phyloP scores from a whole-genome alignment of 768 basidiomycete genomes.

The Rubroboletus pulcherrimus region DNA sequence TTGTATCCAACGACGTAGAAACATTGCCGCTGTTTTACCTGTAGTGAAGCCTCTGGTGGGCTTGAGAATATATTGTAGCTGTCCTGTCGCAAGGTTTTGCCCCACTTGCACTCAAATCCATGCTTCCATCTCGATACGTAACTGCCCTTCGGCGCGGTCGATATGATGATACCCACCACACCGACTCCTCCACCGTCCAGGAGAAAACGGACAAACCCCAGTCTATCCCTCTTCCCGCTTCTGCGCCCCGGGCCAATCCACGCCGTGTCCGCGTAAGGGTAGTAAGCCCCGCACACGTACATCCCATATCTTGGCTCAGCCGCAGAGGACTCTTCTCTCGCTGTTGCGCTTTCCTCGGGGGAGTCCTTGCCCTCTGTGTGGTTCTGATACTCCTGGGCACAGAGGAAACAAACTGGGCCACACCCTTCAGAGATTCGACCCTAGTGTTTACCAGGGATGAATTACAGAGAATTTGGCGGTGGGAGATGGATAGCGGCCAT shows the following conservation, averaged over 20 bases:
- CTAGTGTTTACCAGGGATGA: conserved; percentile 69
- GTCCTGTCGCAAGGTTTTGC: neutral
- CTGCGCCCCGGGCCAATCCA: conserved; percentile 49
- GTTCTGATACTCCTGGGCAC: conserved; percentile 39
- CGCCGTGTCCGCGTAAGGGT: conserved; percentile 58
- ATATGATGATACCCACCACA: neutral
- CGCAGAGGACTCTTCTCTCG: conserved; percentile 54
- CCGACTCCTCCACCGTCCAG: conserved; percentile 33
- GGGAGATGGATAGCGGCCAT: conserved; percentile 90
- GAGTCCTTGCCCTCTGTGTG: conserved; percentile 47
- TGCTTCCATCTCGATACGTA: conserved; percentile 1
- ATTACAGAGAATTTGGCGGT: conserved; percentile 84
- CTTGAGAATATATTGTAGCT: neutral
- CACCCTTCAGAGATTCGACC: conserved; percentile 49
- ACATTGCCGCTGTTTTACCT: conserved; percentile 1
- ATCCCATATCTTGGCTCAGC: conserved; percentile 45
- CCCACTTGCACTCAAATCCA: neutral
- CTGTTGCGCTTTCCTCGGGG: conserved; percentile 46
- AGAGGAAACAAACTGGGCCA: conserved; percentile 41
- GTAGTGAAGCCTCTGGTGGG: neutral
- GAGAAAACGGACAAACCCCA: conserved; percentile 43
- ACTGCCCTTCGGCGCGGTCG: conserved; percentile 8
- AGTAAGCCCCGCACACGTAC: conserved; percentile 44
- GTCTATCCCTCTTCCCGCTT: conserved; percentile 53
- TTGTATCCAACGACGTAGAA: neutral